Percentiles rank a stretch among this genome's conserved stretches.
phyloP scores from a whole-genome alignment of 306 rosid genomes.

The Castanea crenata region DNA sequence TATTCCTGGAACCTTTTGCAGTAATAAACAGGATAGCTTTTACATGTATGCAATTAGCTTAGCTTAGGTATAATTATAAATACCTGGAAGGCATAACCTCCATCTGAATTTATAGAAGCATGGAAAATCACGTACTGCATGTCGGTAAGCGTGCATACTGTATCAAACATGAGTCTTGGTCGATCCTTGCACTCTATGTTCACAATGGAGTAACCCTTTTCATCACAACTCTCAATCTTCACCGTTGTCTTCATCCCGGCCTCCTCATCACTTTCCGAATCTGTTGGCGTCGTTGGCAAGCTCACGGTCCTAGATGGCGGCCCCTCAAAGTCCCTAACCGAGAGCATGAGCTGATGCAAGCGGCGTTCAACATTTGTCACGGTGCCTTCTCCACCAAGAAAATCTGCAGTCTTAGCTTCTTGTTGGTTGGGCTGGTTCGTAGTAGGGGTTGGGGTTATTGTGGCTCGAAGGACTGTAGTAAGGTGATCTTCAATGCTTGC shows the following conservation, averaged over 20 bases:
- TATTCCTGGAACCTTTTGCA: too few species aligned
- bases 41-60: neutral
- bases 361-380: slow-evolving; percentile 57
- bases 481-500: slow-evolving; percentile 53
- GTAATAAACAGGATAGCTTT: neutral
- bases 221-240: slow-evolving; percentile 52
- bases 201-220: slow-evolving; percentile 58
- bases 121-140: slow-evolving; percentile 69
- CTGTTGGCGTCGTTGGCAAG: neutral
- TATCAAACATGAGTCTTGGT: slow-evolving; percentile 72
- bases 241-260: slow-evolving; percentile 40
- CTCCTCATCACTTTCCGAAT: slow-evolving; percentile 10
- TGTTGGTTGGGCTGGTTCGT: slow-evolving; percentile 23
- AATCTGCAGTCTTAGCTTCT: slow-evolving; percentile 39
- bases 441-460: slow-evolving; percentile 14
- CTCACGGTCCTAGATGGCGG: neutral
- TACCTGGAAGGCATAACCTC: slow-evolving; percentile 60
- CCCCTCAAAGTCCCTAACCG: slow-evolving; percentile 45
- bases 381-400: slow-evolving; percentile 38
- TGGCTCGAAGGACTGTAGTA: slow-evolving; percentile 49
- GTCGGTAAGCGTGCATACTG: slow-evolving; percentile 73
- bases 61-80: neutral
- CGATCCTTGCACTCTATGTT: slow-evolving; percentile 60
- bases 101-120: slow-evolving; percentile 46
- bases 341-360: slow-evolving; percentile 70